phyloP scores from a whole-genome alignment of 441 rosid species.

The Biscutella laevigata region DNA sequence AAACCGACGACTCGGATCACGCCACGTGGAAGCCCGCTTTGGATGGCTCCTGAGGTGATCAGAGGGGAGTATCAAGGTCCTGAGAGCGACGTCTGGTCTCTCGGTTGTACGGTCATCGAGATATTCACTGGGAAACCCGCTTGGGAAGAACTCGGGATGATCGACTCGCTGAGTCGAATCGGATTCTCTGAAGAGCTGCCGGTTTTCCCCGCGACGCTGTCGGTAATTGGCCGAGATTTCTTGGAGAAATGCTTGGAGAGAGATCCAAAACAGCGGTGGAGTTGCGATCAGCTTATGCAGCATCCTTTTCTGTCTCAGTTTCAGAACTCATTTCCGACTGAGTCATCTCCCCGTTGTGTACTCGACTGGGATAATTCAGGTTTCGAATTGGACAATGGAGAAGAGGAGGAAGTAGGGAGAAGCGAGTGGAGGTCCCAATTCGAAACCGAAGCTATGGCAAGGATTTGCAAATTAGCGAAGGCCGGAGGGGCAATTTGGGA shows the following conservation, averaged over 20 bases:
- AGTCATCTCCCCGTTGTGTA: constrained; percentile 63
- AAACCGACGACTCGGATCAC: background rate
- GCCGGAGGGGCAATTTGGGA: constrained; percentile 39
- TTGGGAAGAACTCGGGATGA: constrained; percentile 47
- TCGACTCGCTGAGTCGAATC: constrained; percentile 37
- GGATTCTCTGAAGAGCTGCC: constrained; percentile 47
- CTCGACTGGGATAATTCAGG: constrained; percentile 44
- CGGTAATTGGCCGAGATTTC: constrained; percentile 52
- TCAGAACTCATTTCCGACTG: background rate
- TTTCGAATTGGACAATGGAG: constrained; percentile 21
- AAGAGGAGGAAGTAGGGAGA: background rate
- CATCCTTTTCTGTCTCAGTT: constrained; percentile 45
- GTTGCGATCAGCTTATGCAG: constrained; percentile 53
- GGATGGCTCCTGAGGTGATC: constrained; percentile 91
- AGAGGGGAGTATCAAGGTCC: constrained; percentile 63
- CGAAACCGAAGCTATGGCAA: constrained; percentile 23
- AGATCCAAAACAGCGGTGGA: constrained; percentile 49
- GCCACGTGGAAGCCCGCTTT: constrained; percentile 76
- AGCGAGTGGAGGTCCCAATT: background rate
- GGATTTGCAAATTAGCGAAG: constrained; percentile 35
- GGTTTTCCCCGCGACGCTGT: constrained; percentile 29
- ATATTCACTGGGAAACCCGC: constrained; percentile 61
- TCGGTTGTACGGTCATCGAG: constrained; percentile 70
- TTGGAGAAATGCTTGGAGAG: constrained; percentile 47
- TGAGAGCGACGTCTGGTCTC: constrained; percentile 73